Percentiles rank a stretch among this genome's conserved stretches.
These are phyloP conservation scores for Termitomyces bulborhizus DNA, from an alignment of 768 basidiomycete species.

Conservation along the genomic window DNA sequence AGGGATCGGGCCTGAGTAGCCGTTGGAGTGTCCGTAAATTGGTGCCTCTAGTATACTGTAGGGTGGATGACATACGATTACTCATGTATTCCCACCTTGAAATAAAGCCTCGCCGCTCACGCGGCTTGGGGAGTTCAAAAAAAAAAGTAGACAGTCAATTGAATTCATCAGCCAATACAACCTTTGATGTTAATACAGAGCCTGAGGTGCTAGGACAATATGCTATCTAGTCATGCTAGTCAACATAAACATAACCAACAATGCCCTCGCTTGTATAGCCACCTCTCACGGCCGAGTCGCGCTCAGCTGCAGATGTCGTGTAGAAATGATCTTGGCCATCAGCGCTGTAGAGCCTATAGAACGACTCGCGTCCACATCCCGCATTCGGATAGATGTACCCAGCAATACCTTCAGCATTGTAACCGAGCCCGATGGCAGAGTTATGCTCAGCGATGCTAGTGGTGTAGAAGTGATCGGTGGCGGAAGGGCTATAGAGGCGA, in stretches of 20 bases:
- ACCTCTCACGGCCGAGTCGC: neutral
- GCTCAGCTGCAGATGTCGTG: constrained; percentile 12
- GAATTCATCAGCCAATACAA: no score
- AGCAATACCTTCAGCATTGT: constrained; percentile 12
- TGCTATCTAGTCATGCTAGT: no score
- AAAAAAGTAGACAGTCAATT: no score
- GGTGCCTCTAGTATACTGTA: no score
- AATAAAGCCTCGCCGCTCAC: no score
- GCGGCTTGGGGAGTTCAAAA: no score
- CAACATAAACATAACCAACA: constrained; percentile 6
- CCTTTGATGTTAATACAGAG: no score
- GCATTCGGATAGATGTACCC: constrained; percentile 14
- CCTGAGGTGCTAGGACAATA: no score
- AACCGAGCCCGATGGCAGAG: constrained; percentile 9
- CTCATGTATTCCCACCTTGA: no score
- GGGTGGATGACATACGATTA: no score
- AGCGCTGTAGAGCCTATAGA: constrained; percentile 17
- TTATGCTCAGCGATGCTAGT: constrained; percentile 12
- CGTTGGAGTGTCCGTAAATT: no score
- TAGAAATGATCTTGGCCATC: constrained; percentile 17
- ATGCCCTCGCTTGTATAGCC: constrained; percentile 10
- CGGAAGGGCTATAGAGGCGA: constrained; percentile 14
- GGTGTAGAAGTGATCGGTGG: constrained; percentile 19
- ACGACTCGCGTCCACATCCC: constrained; percentile 8
- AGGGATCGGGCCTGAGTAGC: no score